Conservation (phyloP, 2,329 filamentous ascomycete species). For the Immersiporthe knoxdaviesiana region DNA sequence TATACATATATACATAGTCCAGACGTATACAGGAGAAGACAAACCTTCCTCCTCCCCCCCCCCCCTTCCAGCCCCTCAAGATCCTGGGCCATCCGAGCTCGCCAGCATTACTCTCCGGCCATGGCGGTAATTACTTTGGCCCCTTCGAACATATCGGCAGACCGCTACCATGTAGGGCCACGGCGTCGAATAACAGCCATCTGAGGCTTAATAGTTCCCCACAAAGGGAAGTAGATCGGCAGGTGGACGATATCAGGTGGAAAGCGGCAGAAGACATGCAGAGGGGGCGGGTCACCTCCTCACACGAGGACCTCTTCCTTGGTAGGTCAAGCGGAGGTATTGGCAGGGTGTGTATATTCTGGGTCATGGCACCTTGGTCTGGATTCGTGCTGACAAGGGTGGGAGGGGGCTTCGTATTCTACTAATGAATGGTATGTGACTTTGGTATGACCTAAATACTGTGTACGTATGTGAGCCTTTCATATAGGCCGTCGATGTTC, state of each 20-base stretch:
- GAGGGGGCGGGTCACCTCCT: neutral
- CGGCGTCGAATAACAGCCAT: neutral
- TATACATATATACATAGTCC: neutral
- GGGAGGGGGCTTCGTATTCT: neutral
- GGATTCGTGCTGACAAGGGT: neutral
- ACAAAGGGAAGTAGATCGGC: neutral
- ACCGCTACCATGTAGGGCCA: neutral
- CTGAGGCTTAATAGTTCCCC: neutral
- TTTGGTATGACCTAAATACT: neutral
- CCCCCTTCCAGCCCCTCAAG: neutral
- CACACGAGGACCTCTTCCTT: neutral
- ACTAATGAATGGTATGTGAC: neutral
- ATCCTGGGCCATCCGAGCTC: neutral
- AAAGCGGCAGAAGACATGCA: neutral
- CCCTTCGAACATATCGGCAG: neutral
- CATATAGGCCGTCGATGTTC: neutral
- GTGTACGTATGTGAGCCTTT: neutral
- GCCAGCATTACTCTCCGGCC: neutral
- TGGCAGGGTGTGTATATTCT: neutral
- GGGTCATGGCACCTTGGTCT: neutral
- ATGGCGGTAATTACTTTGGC: neutral
- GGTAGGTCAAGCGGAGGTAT: neutral
- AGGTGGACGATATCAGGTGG: neutral
- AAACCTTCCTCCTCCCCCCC: neutral
- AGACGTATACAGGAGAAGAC: no score